A percentile compares a stretch with the other conserved stretches of the same genome.
Conservation (phyloP, 352 stramenopile genomes). For the Globisporangium nodosum region DNA sequence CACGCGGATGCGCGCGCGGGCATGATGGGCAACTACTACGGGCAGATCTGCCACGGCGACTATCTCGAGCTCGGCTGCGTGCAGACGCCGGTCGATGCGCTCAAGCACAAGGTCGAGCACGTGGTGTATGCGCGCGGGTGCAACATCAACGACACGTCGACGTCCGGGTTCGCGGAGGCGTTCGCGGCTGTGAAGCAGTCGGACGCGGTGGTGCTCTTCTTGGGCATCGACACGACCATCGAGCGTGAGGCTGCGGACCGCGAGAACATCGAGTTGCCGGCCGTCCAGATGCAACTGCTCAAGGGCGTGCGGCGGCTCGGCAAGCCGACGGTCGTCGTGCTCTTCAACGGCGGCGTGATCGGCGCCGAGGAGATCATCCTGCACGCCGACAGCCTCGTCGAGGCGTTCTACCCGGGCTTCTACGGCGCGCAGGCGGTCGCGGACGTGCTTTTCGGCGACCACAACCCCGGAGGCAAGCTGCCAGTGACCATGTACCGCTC, state of each 20-base stretch:
- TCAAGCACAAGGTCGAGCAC: slow-evolving; percentile 33
- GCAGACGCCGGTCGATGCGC: slow-evolving; percentile 64
- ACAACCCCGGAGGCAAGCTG: slow-evolving; percentile 77
- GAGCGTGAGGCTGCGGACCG: slow-evolving; percentile 74
- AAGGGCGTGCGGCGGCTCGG: slow-evolving; percentile 48
- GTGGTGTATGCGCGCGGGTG: slow-evolving; percentile 36
- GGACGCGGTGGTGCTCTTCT: slow-evolving; percentile 65
- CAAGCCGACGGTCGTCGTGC: slow-evolving; percentile 73
- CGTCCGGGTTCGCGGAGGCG: slow-evolving; percentile 40
- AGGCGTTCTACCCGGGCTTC: slow-evolving; percentile 83
- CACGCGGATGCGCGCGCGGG: slow-evolving; percentile 53
- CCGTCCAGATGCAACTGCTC: slow-evolving; percentile 72
- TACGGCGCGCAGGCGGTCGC: slow-evolving; percentile 74
- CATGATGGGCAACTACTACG: slow-evolving; percentile 85
- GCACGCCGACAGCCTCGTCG: slow-evolving; percentile 56
- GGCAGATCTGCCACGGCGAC: slow-evolving; percentile 76
- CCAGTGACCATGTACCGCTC: slow-evolving; percentile 86
- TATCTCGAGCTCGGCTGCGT: slow-evolving; percentile 64
- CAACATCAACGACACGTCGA: slow-evolving; percentile 64
- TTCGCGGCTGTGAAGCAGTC: slow-evolving; percentile 29
- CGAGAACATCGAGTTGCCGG: slow-evolving; percentile 63
- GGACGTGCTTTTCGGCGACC: slow-evolving; percentile 79
- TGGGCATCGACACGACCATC: slow-evolving; percentile 81
- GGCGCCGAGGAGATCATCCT: slow-evolving; percentile 67
- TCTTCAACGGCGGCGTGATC: slow-evolving; percentile 86